Conservation (phyloP, 2,329 filamentous ascomycete species). For the Xylaria sp. region DNA sequence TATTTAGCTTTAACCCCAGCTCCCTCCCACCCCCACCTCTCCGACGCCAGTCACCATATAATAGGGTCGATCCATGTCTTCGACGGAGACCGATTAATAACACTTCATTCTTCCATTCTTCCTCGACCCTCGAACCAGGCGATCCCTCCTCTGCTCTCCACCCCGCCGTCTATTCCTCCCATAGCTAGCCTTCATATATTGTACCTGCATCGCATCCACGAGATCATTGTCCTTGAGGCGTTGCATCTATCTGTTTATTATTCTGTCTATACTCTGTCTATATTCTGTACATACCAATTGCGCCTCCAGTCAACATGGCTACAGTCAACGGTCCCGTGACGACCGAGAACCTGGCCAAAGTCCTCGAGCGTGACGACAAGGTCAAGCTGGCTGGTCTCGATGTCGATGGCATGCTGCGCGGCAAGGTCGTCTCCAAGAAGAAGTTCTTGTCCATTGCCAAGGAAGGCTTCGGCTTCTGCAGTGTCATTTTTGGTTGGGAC, state of each 20-base stretch:
- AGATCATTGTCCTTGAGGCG: background rate
- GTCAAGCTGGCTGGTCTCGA: slow-evolving; percentile 75
- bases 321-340: slow-evolving; percentile 40
- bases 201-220: background rate
- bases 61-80: background rate
- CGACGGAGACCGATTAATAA: background rate
- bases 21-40: background rate
- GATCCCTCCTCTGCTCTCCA: background rate
- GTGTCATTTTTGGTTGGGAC: slow-evolving; percentile 80
- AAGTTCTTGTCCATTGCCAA: slow-evolving; percentile 72
- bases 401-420: slow-evolving; percentile 69
- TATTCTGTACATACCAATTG: too few species aligned
- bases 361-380: slow-evolving; percentile 60
- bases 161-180: background rate
- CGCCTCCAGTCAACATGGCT: slow-evolving; percentile 21
- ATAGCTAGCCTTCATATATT: too few species aligned
- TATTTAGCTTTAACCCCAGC: slow-evolving; percentile 10
- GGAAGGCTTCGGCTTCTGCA: slow-evolving; percentile 78
- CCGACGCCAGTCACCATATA: background rate
- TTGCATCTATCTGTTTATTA: background rate
- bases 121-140: too few species aligned
- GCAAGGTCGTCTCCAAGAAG: slow-evolving; percentile 75
- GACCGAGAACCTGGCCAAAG: slow-evolving; percentile 52
- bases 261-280: background rate
- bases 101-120: too few species aligned